Percentiles rank a stretch among this genome's conserved stretches.
These are phyloP conservation scores for Sungouiella thailandica DNA, from an alignment of 805 yeast species.

Conservation along the genomic window DNA sequence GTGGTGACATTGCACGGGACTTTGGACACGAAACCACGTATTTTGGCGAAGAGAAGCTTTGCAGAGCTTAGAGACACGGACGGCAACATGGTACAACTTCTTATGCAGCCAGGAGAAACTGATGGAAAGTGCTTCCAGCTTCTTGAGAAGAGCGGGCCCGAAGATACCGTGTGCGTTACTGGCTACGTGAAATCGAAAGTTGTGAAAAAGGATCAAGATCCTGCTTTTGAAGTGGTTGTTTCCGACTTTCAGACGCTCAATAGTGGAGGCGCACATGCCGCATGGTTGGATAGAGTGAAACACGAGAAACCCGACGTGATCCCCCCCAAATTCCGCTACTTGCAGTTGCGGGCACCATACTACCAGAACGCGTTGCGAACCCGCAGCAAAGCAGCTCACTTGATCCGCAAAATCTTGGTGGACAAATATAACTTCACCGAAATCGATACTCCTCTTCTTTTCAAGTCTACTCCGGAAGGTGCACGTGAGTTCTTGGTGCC, in stretches of 20 bases:
- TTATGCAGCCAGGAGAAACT: constrained; percentile 38
- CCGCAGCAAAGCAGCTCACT: constrained; percentile 51
- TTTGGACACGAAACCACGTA: constrained; percentile 71
- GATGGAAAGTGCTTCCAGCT: constrained; percentile 32
- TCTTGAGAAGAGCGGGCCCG: constrained; percentile 50
- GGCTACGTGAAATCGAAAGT: constrained; percentile 46
- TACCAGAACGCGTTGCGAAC: constrained; percentile 52
- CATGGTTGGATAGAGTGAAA: constrained; percentile 62
- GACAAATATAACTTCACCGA: constrained; percentile 56
- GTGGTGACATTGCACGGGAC: constrained; percentile 69
- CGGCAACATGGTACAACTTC: constrained; percentile 60
- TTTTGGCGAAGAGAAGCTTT: constrained; percentile 65
- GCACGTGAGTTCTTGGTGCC: constrained; percentile 96
- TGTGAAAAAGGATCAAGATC: constrained; percentile 6
- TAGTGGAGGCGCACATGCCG: constrained; percentile 55
- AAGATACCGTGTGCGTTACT: constrained; percentile 65
- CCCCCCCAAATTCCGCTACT: constrained; percentile 77
- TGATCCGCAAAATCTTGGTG: constrained; percentile 38
- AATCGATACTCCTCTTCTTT: constrained; percentile 86
- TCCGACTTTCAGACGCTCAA: constrained; percentile 53
- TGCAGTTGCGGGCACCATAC: constrained; percentile 64
- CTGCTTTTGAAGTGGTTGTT: constrained; percentile 56
- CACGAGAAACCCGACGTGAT: constrained; percentile 45
- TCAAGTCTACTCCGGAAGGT: constrained; percentile 97
- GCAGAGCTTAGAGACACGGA: constrained; percentile 69